Base-by-base conservation (phyloP, 106 monocot genomes). In the Apostasia ramifera region DNA sequence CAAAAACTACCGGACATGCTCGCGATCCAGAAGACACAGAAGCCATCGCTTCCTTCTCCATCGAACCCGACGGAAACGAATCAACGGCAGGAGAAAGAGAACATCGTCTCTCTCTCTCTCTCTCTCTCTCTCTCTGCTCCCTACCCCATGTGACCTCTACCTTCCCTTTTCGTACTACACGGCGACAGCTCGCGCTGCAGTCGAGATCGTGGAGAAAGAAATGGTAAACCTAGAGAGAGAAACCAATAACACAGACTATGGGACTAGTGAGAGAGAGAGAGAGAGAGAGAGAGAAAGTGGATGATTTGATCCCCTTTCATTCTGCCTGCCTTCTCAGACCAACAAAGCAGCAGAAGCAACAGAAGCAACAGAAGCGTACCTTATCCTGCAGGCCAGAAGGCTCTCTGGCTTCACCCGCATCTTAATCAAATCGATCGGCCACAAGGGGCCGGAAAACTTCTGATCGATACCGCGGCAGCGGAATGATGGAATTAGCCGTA, bases 81-180 rank as follows among this genome's bases (percentile, higher is more conserved):
- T 26, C 26, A 26, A 26, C 26, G 26, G 26, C 26, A 26, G 26
- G 26, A 26, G 26, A 26, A 26, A 26, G 26, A 26, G 26, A 26
- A 26, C 26, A 26, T 26, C 26, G 26, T 26, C 26, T 26, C 26
- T 26, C 26, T 26, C 26, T 26, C 26, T 26, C 26, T 26, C 26
- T 26, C 26, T 26, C 26, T 26, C 26, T 26, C 26, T 26, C 26
- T 26, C 26, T 26, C 26, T 26, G 26, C 26, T 26, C 26, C 26
- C 26, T 26, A 8, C 44, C 61, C 44, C 61, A 62, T 62, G 61
- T 62, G 61, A 62, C 41, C 61, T 62, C 44, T 7, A 26, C 61
- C 61, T 62, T 62, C 44, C 61, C 1, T 12, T 62, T 62, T 12
- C 9, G 61, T 42, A 62, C 42, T 44, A 3, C 59, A 62, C 7